Evolutionary conservation across 2,329 filamentous ascomycete genomes (phyloP), one percentile per base, ranked within the genome.

Genomic region (Cytospora piceicola): DNA sequence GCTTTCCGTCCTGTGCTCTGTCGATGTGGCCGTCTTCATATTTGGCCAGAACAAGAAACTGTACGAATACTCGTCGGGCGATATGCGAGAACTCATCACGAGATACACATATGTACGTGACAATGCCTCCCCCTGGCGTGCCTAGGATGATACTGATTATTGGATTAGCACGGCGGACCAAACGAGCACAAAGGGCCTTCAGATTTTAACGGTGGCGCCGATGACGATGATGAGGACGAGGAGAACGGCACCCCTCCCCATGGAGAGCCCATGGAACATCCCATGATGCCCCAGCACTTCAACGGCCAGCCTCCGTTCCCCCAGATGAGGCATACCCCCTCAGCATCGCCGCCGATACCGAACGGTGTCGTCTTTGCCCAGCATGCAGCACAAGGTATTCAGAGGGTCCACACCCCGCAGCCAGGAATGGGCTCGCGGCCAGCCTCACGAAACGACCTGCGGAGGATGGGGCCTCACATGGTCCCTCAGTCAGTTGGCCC

Each of bases 21-120:
- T 99, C 76, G 95, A 99, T 77, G 95, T 99, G 71, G 95, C 95
- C 51, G 95, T 99, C 74, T 95, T 99, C 77, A 97, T 99, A 74
- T 98, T 98, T 75, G 94, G 94, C 70, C 94, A 92, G 80, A 99
- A 99, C 80, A 99, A 98, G 85, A 98, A 98, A 81, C 85, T 99
- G 30, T 97, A 98, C 79, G 93, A 99, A 78, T 99, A 97, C 78
- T 98, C 94, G 15, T 98, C 94, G 22, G 84, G 88, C 72, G 93
- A 97, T 77, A 97, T 99, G 86, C 90, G 90, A 76, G 93, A 97
- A 70, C 91, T 96, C 58, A 88, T 99, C 71, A 86, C 87, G 60
- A 87, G 93, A 76, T 96, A 97, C 76, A 90, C 93, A 87, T 97
- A 94, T 79, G 94, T 97, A 82, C 73, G 93, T 87, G 60, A 30